Evolutionary conservation across 2,329 filamentous ascomycete genomes (phyloP).

Genomic region (Fusarium anthophilum): DNA sequence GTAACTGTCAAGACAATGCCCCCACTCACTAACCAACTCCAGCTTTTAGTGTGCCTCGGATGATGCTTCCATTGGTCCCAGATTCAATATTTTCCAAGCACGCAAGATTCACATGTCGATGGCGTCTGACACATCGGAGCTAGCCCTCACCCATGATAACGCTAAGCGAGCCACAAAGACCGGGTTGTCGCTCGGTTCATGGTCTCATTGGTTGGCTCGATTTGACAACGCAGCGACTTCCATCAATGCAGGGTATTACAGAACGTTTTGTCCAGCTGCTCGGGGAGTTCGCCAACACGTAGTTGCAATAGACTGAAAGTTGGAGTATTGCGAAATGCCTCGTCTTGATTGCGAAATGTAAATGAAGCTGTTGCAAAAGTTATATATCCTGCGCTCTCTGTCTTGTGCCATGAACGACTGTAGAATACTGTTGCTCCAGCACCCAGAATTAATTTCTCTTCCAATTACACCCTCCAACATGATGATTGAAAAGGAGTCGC

Average conservation of each 20-base stretch:
- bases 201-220: background rate
- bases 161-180: background rate
- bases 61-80: background rate
- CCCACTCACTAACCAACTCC: background rate
- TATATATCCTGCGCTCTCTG: background rate
- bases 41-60: background rate
- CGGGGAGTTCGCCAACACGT: background rate
- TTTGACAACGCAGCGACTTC: background rate
- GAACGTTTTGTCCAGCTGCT: background rate
- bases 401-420: background rate
- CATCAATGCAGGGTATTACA: background rate
- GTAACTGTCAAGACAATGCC: background rate
- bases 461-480: background rate
- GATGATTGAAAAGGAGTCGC: background rate
- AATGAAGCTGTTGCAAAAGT: background rate
- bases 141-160: background rate
- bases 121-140: background rate
- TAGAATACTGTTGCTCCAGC: background rate
- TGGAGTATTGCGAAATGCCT: background rate
- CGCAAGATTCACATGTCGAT: background rate
- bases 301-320: background rate
- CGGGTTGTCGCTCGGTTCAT: slow-evolving; percentile 2
- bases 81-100: background rate
- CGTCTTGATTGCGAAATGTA: background rate
- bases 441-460: background rate